These are phyloP conservation scores for Ceratobasidium papillatum DNA, from an alignment of 1,284 basidiomycete genomes.

Conservation along the genomic window DNA sequence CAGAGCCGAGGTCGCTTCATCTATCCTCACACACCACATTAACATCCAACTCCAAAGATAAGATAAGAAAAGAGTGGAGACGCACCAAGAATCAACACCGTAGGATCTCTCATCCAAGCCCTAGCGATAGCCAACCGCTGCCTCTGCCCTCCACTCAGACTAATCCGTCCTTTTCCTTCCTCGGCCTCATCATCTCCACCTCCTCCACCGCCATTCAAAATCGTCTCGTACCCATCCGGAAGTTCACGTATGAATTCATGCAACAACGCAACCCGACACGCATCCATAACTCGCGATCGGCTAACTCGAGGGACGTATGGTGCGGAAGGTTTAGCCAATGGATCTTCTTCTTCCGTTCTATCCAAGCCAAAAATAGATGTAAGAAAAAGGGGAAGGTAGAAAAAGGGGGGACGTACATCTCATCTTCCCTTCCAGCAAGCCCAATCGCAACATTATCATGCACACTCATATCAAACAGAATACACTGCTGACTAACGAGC, in stretches of 20 bases:
- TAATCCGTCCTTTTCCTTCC: slow-evolving; percentile 50
- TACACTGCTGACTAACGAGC: slow-evolving; percentile 79
- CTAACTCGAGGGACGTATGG: slow-evolving; percentile 57
- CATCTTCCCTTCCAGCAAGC: slow-evolving; percentile 61
- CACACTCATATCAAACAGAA: slow-evolving; percentile 82
- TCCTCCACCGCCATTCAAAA: slow-evolving; percentile 73
- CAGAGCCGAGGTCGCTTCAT: slow-evolving; percentile 95
- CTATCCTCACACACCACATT: slow-evolving; percentile 59
- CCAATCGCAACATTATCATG: slow-evolving; percentile 92
- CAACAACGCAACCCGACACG: slow-evolving; percentile 85
- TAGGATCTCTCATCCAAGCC: slow-evolving; percentile 86
- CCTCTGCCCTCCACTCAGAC: slow-evolving; percentile 90
- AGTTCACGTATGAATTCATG: slow-evolving; percentile 87
- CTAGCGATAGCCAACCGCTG: slow-evolving; percentile 93
- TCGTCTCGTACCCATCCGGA: slow-evolving; percentile 89
- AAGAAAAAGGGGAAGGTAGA: neutral
- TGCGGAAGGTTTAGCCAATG: slow-evolving; percentile 39
- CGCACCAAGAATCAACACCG: slow-evolving; percentile 89
- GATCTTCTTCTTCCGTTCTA: slow-evolving; percentile 45
- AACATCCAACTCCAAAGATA: slow-evolving; percentile 5
- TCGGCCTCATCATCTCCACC: slow-evolving; percentile 1
- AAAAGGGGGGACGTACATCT: neutral
- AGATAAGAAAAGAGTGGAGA: slow-evolving; percentile 46
- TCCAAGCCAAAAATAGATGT: neutral
- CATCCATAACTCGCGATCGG: slow-evolving; percentile 77